Conservation (phyloP, 352 stramenopile species). For the Pythium myriotylum region DNA sequence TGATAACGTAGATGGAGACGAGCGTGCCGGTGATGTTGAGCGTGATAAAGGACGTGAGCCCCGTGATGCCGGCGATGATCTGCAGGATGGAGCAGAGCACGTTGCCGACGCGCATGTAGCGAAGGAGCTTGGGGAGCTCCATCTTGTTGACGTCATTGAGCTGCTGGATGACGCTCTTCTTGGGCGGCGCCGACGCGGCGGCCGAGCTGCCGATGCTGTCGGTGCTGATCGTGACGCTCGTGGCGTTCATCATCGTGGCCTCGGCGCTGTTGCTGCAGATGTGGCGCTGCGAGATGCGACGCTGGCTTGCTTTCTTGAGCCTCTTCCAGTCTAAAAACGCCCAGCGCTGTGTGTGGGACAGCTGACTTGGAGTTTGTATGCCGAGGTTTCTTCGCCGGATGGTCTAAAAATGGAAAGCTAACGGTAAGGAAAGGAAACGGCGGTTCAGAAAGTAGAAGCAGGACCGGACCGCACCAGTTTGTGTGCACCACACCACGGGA, state of each 20-base stretch:
- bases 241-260: conserved; percentile 70
- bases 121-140: conserved; percentile 86
- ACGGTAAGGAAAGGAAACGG: conserved; percentile 25
- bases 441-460: conserved; percentile 20
- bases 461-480: conserved; percentile 4
- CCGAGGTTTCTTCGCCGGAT: neutral
- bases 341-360: neutral
- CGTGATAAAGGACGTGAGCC: conserved; percentile 87
- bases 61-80: conserved; percentile 79
- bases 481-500: conserved; percentile 8
- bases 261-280: conserved; percentile 2
- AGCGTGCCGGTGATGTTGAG: conserved; percentile 89
- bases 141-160: conserved; percentile 91
- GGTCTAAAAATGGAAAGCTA: conserved; percentile 35
- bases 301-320: neutral
- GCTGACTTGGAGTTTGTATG: conserved; percentile 23
- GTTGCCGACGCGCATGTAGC: conserved; percentile 87
- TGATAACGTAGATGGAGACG: conserved; percentile 90
- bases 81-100: conserved; percentile 83
- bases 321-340: conserved; percentile 14
- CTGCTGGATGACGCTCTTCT: conserved; percentile 76
- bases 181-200: conserved; percentile 46
- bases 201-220: conserved; percentile 68
- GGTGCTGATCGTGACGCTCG: conserved; percentile 79
- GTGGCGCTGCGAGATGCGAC: conserved; percentile 1